Base-by-base conservation (phyloP, 2,329 filamentous ascomycete species). In the Scedosporium minutisporum region DNA sequence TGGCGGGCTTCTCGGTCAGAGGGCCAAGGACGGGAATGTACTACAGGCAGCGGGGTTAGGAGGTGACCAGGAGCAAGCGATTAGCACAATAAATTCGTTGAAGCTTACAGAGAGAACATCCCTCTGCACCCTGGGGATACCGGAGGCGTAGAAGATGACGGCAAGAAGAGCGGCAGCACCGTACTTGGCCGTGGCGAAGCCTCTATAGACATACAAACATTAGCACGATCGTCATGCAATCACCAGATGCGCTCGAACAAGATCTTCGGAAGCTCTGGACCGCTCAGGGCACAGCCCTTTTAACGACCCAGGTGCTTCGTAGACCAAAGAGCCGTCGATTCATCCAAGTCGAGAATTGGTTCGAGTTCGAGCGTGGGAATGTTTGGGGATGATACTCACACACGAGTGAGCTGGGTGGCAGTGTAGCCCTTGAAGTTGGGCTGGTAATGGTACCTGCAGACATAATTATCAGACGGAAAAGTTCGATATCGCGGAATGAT, bases 91-190 rank as follows among this genome's bases (percentile, higher is more conserved):
- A 27, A 27, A 41, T 14, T 60, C 6, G 38, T 61, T 61, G 53
- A 58, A 33, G 60, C 77, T 63, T 75, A 85, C 83, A 72, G 79
- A 74, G 66, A 88, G 79, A 66, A 88, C 77, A 69, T 88, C 86
- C 58, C 71, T 71, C 73, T 84, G 77, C 67, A 88, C 76, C 72
- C 78, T 80, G 67, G 86, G 86, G 58, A 88, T 81, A 67, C 85
- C 85, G 48, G 84, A 86, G 66, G 82, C 77, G 72, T 77, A 85
- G 78, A 82, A 84, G 68, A 87, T 78, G 66, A 85, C 76, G 66
- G 76, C 82, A 66, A 85, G 78, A 68, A 80, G 80, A 65, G 81
- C 82, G 64, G 83, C 82, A 65, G 76, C 84, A 64, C 83, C 84
- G 69, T 85, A 85, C 62, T 78, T 76, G 64, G 77, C 83, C 58